Percentiles rank a stretch among this genome's conserved stretches.
Conservation (phyloP, 768 basidiomycete species). For the Trametes meyenii region DNA sequence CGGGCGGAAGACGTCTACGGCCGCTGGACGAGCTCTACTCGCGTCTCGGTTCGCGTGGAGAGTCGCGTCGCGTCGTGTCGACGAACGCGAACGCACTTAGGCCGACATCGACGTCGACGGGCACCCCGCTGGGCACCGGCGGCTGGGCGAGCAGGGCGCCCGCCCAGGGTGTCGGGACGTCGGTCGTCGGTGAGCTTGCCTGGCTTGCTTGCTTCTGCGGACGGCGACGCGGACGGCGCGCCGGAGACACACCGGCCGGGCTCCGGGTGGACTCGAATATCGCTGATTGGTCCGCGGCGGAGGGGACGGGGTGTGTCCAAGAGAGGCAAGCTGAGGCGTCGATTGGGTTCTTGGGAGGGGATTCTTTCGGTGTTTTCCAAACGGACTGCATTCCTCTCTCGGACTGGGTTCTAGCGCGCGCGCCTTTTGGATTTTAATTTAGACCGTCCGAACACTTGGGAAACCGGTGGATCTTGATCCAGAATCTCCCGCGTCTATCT, state of each 20-base stretch:
- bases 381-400: constrained; percentile 13
- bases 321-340: not conserved
- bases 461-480: constrained; percentile 5
- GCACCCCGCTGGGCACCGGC: not conserved
- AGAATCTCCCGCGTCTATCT: not conserved
- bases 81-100: constrained; percentile 6
- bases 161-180: too few species aligned
- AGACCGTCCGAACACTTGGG: not conserved
- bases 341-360: constrained; percentile 8
- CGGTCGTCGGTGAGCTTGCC: too few species aligned
- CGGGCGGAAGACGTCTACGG: constrained; percentile 13
- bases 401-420: constrained; percentile 12
- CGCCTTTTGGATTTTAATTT: constrained; percentile 6
- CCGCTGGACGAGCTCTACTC: constrained; percentile 5
- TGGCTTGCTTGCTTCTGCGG: too few species aligned
- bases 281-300: not conserved
- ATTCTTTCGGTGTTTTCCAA: constrained; percentile 17
- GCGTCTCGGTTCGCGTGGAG: constrained; percentile 15
- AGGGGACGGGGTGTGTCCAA: not conserved
- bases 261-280: not conserved
- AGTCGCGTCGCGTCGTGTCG: constrained; percentile 12
- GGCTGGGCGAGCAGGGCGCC: not conserved
- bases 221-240: not conserved
- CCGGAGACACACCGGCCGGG: not conserved
- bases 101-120: constrained; percentile 4